Evolutionary conservation across 1,284 basidiomycete genomes (phyloP).

Genomic region (Sphagnurus paluster): DNA sequence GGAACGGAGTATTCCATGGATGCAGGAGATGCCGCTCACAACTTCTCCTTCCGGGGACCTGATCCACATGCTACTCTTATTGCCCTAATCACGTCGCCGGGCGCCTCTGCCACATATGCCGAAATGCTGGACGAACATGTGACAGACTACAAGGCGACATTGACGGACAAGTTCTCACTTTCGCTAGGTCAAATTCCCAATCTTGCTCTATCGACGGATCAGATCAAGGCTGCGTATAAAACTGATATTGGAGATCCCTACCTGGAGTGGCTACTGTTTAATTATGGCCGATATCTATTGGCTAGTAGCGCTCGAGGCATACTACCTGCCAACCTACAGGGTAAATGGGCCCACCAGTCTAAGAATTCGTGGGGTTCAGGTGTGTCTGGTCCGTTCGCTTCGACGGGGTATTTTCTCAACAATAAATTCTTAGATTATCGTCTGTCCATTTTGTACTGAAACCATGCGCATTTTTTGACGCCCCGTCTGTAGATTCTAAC

Average conservation of each 20-base stretch:
- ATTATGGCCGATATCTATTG: conserved; percentile 68
- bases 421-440: conserved; percentile 12
- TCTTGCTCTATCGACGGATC: conserved; percentile 55
- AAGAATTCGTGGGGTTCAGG: conserved; percentile 63
- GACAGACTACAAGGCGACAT: conserved; percentile 45
- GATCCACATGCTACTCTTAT: conserved; percentile 57
- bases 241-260: conserved; percentile 60
- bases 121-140: conserved; percentile 46
- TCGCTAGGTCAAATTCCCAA: conserved; percentile 59
- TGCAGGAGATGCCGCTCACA: conserved; percentile 53
- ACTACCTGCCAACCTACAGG: conserved; percentile 72
- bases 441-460: conserved; percentile 6
- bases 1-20: conserved; percentile 66
- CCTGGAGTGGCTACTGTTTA: conserved; percentile 72
- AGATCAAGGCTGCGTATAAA: conserved; percentile 51
- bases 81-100: conserved; percentile 33
- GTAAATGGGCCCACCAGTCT: conserved; percentile 63
- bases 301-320: conserved; percentile 58
- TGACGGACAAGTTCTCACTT: conserved; percentile 51
- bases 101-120: conserved; percentile 27
- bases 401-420: background rate
- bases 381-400: too few relatives aligned
- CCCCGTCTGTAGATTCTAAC: conserved; percentile 53
- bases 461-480: background rate
- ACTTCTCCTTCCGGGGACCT: conserved; percentile 61